Conservation (phyloP, 306 rosid species). For the Cicer bijugum region DNA sequence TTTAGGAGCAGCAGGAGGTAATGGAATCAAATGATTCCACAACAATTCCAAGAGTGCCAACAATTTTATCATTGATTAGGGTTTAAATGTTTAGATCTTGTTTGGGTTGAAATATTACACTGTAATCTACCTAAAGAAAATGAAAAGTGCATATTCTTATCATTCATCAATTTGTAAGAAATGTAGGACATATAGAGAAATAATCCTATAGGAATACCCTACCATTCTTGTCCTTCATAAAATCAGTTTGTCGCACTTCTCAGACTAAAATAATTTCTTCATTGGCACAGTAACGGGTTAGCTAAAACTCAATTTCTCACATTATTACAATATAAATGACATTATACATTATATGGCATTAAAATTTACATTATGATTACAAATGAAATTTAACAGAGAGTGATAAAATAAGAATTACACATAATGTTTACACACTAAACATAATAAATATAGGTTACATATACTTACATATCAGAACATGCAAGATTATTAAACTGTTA, state of each 20-base stretch:
- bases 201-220: too few relatives aligned
- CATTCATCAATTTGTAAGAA: background rate
- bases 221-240: too few relatives aligned
- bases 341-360: conserved; percentile 28
- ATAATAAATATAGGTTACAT: background rate
- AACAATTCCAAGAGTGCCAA: background rate
- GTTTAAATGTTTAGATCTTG: background rate
- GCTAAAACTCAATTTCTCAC: background rate
- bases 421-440: conserved; percentile 34
- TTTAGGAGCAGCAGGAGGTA: conserved; percentile 38
- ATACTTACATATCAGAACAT: conserved; percentile 25
- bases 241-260: background rate
- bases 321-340: conserved; percentile 19
- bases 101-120: background rate
- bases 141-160: background rate
- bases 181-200: background rate
- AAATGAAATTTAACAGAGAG: conserved; percentile 16
- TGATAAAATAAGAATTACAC: background rate
- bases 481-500: conserved; percentile 7
- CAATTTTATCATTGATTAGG: background rate
- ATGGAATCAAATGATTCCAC: background rate
- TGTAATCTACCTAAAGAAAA: background rate
- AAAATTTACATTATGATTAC: conserved; percentile 11
- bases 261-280: background rate
- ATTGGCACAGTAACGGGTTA: background rate